These are phyloP conservation scores for Oehlia diaphana DNA, from an alignment of 192 early-diverging fungal species.

Conservation along the genomic window DNA sequence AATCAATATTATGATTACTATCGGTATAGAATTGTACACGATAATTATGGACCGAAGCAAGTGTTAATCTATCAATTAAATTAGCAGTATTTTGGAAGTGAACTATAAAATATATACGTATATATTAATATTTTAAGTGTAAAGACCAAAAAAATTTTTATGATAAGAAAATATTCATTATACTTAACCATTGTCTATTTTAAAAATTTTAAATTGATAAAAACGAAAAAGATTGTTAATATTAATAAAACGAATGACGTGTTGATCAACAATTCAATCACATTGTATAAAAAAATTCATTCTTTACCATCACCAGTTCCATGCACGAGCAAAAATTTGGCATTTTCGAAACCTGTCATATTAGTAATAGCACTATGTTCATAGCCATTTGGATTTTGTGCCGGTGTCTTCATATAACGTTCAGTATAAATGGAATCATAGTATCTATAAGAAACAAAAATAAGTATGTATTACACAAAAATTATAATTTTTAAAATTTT, in stretches of 20 bases:
- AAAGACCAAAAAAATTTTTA: too few relatives aligned
- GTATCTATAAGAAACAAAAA: constrained; percentile 26
- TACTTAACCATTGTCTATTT: too few relatives aligned
- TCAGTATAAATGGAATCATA: constrained; percentile 96
- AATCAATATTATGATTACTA: constrained; percentile 84
- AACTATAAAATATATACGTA: constrained; percentile 48
- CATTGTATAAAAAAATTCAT: constrained; percentile 16
- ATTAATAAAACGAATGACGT: too few relatives aligned
- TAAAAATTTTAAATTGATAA: too few relatives aligned
- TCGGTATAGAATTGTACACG: constrained; percentile 89
- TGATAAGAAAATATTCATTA: too few relatives aligned
- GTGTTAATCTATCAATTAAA: constrained; percentile 76
- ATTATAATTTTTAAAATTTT: neutral
- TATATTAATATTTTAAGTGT: constrained; percentile 8
- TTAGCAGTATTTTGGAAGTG: constrained; percentile 90
- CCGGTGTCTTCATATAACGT: constrained; percentile 92
- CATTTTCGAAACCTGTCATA: constrained; percentile 78
- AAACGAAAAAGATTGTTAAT: too few relatives aligned
- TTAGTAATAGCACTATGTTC: constrained; percentile 69
- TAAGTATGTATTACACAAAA: neutral
- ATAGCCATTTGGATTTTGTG: constrained; percentile 79
- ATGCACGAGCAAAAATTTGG: constrained; percentile 83
- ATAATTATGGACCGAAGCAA: constrained; percentile 71
- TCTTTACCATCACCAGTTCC: constrained; percentile 82
- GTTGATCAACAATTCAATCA: too few relatives aligned